phyloP scores from a whole-genome alignment of 306 rosid genomes.

The Corylus americana region DNA sequence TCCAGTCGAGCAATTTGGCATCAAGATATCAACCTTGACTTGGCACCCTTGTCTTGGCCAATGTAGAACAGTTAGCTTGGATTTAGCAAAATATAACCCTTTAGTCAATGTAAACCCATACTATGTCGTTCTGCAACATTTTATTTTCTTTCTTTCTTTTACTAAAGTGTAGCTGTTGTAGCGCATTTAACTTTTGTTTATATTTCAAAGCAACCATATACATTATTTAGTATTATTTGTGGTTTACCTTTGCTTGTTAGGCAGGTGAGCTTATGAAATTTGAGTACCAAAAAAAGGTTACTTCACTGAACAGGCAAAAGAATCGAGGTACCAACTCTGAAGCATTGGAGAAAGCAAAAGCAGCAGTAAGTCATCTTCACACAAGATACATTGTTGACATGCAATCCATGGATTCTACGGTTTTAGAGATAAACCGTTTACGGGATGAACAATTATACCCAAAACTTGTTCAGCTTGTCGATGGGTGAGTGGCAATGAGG shows the following conservation, averaged over 20 bases:
- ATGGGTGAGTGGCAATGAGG: conserved; percentile 61
- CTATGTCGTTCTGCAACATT: neutral
- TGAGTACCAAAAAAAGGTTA: conserved; percentile 84
- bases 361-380: conserved; percentile 88
- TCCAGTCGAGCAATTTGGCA: neutral
- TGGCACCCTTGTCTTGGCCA: neutral
- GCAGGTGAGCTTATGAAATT: conserved; percentile 92
- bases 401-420: conserved; percentile 99
- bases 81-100: neutral
- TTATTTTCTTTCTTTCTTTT: neutral
- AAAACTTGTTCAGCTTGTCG: conserved; percentile 81
- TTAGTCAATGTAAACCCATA: neutral
- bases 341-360: conserved; percentile 86
- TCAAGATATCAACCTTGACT: neutral
- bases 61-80: conserved; percentile 2
- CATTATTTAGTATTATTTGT: conserved; percentile 11
- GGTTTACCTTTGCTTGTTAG: conserved; percentile 48
- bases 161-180: conserved; percentile 6
- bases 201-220: neutral
- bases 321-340: conserved; percentile 65
- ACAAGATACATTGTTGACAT: conserved; percentile 97
- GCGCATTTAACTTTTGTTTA: neutral
- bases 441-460: conserved; percentile 86
- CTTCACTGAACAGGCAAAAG: conserved; percentile 71
- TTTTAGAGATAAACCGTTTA: conserved; percentile 82